Base-by-base conservation (phyloP, 805 yeast species). In the Scheffersomyces coipomensis region DNA sequence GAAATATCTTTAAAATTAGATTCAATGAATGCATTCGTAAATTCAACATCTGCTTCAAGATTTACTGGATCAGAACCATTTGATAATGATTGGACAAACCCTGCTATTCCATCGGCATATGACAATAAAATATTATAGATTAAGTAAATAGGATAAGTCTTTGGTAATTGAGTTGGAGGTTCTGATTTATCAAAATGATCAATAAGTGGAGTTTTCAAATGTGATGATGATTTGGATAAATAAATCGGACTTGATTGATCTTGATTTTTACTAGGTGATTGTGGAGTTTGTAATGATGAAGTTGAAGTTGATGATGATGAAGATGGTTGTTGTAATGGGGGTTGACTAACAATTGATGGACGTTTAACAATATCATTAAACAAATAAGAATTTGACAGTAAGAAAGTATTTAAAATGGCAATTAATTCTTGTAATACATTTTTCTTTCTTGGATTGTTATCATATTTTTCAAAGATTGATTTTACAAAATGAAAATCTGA, bases 111-210 rank as follows among this genome's bases (percentile, higher is more conserved):
- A 22, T 89, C 95, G 3, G 88, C 73, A 16, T 83, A 65, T 2
- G 75, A 57, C 35, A 73, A 71, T 2, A 82, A 49, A 26, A 83
- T 71, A 12, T 69, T 67, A 35, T 81, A 64, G 0, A 85, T 71
- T 24, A 91, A 67, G 55, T 78, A 65, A 1, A 79, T 58, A 42
- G 65, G 43, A 40, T 93, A 90, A 0, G 83, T 74, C 5, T 67
- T 68, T 2, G 93, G 86, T 11, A 65, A 46, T 2, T 73, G 64
- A 1, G 68, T 52, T 0, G 97, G 97, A 0, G 96, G 82, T 19
- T 86, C 95, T 0, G 66, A 49, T 52, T 89, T 89, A 55, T 91
- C 98, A 18, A 93, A 69, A 38, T 83, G 76, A 40, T 91, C 97
- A 22, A 90, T 68, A 40, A 80, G 74, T 11, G 80, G 64, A 0